Percentiles rank a stretch among this genome's conserved stretches.
phyloP scores from a whole-genome alignment of 73 alveolate genomes.

The Blepharisma stoltei region DNA sequence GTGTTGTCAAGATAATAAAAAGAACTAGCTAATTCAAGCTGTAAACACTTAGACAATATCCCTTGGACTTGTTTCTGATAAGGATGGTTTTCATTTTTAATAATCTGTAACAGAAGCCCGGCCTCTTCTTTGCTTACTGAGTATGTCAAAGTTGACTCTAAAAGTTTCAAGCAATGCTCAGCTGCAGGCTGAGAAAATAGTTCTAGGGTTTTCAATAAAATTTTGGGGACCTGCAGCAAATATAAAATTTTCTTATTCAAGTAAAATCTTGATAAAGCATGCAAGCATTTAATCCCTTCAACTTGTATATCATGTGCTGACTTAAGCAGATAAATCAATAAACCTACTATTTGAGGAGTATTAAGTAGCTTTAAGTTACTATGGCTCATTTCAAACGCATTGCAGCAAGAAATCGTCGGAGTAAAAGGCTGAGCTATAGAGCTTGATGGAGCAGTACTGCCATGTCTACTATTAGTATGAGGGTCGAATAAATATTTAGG shows the following conservation, averaged over 20 bases:
- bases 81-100: not conserved
- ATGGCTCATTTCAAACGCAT: not conserved
- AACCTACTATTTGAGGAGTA: not conserved
- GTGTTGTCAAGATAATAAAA: not conserved
- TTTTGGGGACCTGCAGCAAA: not conserved
- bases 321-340: not conserved
- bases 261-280: not conserved
- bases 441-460: not conserved
- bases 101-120: not conserved
- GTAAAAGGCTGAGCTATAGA: not conserved
- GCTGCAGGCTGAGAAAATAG: not conserved
- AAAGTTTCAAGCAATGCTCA: not conserved
- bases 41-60: not conserved
- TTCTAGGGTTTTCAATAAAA: not conserved
- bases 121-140: slow-evolving; percentile 27
- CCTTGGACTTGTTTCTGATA: not conserved
- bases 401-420: not conserved
- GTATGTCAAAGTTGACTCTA: not conserved
- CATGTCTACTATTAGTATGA: not conserved
- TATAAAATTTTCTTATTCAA: not conserved
- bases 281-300: not conserved
- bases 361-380: not conserved
- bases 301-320: not conserved
- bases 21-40: not conserved
- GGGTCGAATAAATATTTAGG: slow-evolving; percentile 24